Evolutionary conservation across 805 yeast genomes (phyloP).

Genomic region (Vanderwaltozyma verrucispora): DNA sequence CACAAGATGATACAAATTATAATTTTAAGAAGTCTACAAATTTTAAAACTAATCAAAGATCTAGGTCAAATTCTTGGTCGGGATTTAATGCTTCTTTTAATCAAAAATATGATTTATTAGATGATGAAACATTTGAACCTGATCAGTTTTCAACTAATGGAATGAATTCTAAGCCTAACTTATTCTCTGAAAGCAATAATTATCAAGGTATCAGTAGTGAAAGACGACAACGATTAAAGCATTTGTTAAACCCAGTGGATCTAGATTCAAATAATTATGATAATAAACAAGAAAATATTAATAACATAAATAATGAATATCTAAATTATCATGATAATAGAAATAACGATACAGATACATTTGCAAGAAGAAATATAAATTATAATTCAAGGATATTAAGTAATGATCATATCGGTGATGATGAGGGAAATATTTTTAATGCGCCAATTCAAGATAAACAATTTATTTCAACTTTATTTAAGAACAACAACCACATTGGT

Average conservation of each 20-base stretch:
- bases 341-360: constrained; percentile 16
- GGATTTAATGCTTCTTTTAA: constrained; percentile 17
- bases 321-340: no score
- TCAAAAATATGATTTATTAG: constrained; percentile 18
- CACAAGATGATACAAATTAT: constrained; percentile 22
- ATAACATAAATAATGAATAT: neutral
- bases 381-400: neutral
- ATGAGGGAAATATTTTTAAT: constrained; percentile 1
- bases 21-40: neutral
- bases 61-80: constrained; percentile 21
- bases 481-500: constrained; percentile 1
- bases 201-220: neutral
- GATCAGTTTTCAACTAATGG: neutral
- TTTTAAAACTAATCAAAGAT: neutral
- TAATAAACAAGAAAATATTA: neutral
- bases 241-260: constrained; percentile 11
- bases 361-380: constrained; percentile 11
- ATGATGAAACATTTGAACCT: constrained; percentile 4
- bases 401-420: no score
- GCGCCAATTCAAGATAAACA: constrained; percentile 17
- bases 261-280: constrained; percentile 3
- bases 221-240: constrained; percentile 1
- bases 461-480: constrained; percentile 16
- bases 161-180: neutral
- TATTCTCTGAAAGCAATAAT: neutral